Evolutionary conservation across 306 rosid genomes (phyloP), one percentile per base, ranked within the genome.

Genomic region (Sesbania bispinosa): DNA sequence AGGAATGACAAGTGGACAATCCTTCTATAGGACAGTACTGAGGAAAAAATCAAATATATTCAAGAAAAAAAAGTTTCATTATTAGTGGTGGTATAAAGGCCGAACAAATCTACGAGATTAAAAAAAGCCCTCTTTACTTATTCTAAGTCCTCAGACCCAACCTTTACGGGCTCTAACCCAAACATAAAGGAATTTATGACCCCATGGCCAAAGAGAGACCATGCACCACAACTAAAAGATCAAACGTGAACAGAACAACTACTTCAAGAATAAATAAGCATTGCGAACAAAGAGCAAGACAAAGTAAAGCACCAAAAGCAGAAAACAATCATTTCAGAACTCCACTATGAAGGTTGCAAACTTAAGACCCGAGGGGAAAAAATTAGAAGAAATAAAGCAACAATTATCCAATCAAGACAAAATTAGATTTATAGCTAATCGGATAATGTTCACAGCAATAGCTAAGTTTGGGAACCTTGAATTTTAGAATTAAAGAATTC

Each of bases 201-300:
- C 87, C 81, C 69, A 78, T 59, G 26, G 39, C 60, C 77, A 52
- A 52, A n/a, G 36, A 48, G 32, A 62, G 60, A 75, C 38, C 50
- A 67, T 35, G 41, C 52, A 53, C 24, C 63, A 9, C 53, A 67
- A 65, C 50, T 18, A 16, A 78, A 75, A 53, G 55, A 21, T 18
- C 15, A 65, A 63, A 52, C 18, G 15, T 32, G 50, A 66, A 64
- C n/a, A n/a, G n/a, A n/a, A n/a, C 14, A 60, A 2, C 33, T 42
- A 71, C 58, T 75, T 23, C 19, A 67, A 65, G 19, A 46, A 38
- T 50, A 69, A 69, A 57, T 21, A 43, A 10, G 62, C 36, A 35
- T 20, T 29, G 67, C 27, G 59, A 18, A 60, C 39, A 2, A 53
- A 83, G 67, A 47, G 75, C 70, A 35, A 65, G 53, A 14, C 48